These are phyloP conservation scores for Pichia sp. DNA, from an alignment of 1,139 yeast genomes.

Conservation along the genomic window DNA sequence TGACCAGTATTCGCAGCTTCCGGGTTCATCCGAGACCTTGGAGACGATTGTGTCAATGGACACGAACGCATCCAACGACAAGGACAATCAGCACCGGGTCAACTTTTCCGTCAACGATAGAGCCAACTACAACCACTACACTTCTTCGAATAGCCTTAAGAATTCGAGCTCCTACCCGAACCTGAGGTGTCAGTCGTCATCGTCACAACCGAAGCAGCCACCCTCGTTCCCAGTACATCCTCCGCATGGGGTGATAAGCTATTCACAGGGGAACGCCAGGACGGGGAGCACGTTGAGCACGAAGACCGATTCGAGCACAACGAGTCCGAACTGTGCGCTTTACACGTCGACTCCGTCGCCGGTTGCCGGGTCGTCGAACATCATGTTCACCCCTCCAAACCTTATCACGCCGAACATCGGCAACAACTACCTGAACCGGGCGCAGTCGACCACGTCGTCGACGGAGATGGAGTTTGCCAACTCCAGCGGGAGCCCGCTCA, in stretches of 20 bases:
- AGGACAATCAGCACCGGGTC: background rate
- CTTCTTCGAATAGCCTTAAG: too few species aligned
- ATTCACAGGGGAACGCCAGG: too few species aligned
- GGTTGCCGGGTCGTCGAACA: background rate
- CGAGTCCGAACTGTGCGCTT: background rate
- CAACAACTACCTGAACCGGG: background rate
- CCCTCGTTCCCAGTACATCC: too few species aligned
- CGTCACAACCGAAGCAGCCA: too few species aligned
- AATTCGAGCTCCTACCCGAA: background rate
- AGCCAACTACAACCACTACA: background rate
- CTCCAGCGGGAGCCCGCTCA: slow-evolving; percentile 5
- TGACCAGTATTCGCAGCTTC: background rate
- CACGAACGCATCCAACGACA: background rate
- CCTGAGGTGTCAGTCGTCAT: background rate
- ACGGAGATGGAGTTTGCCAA: background rate
- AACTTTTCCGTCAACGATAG: background rate
- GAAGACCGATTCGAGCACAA: background rate
- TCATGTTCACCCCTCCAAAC: slow-evolving; percentile 3
- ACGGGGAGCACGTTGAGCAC: slow-evolving; percentile 8
- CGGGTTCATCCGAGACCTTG: slow-evolving; percentile 10
- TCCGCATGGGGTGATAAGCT: too few species aligned
- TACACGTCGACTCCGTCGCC: slow-evolving; percentile 9
- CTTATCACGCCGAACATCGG: background rate
- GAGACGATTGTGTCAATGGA: slow-evolving; percentile 8
- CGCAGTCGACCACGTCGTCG: background rate